These are phyloP conservation scores for Geranium rotundifolium DNA, from an alignment of 345 rosid species.

Conservation along the genomic window DNA sequence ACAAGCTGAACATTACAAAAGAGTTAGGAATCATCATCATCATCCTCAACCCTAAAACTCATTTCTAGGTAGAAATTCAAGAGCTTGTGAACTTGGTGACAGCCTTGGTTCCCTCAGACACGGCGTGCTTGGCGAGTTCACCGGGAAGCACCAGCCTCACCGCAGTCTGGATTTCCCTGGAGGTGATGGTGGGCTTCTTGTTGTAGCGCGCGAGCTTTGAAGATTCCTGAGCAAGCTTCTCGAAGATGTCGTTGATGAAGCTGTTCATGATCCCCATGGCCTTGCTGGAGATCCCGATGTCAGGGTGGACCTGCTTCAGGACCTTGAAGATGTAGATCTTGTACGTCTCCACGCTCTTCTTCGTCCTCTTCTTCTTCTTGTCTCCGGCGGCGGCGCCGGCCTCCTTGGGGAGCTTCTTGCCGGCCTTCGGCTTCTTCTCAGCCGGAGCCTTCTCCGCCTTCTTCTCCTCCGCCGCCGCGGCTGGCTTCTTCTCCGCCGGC, in stretches of 20 bases:
- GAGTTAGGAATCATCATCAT: neutral
- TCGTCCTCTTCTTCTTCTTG: slow-evolving; percentile 37
- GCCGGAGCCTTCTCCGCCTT: slow-evolving; percentile 41
- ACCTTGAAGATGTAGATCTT: slow-evolving; percentile 58
- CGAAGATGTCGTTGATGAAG: slow-evolving; percentile 36
- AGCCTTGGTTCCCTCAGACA: slow-evolving; percentile 33
- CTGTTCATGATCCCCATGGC: slow-evolving; percentile 32
- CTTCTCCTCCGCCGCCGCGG: slow-evolving; percentile 33
- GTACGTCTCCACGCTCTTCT: slow-evolving; percentile 46
- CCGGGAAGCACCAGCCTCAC: slow-evolving; percentile 29
- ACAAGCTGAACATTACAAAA: neutral
- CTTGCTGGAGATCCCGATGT: slow-evolving; percentile 30
- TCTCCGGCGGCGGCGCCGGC: slow-evolving; percentile 20
- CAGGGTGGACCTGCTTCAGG: slow-evolving; percentile 45
- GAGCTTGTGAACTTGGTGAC: slow-evolving; percentile 36
- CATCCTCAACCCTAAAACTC: neutral
- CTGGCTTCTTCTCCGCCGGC: slow-evolving; percentile 34
- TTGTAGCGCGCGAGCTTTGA: slow-evolving; percentile 50
- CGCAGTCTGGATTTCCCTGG: slow-evolving; percentile 36
- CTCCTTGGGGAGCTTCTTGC: slow-evolving; percentile 38
- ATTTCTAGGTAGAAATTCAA: slow-evolving; percentile 1
- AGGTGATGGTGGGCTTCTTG: slow-evolving; percentile 52
- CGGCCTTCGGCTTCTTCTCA: slow-evolving; percentile 49
- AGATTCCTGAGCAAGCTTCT: slow-evolving; percentile 44
- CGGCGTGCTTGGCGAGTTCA: slow-evolving; percentile 31